Percentiles rank a stretch among this genome's conserved stretches.
Evolutionary conservation across 1,284 basidiomycete species (phyloP).

Genomic region (Boletus semigastroideus): DNA sequence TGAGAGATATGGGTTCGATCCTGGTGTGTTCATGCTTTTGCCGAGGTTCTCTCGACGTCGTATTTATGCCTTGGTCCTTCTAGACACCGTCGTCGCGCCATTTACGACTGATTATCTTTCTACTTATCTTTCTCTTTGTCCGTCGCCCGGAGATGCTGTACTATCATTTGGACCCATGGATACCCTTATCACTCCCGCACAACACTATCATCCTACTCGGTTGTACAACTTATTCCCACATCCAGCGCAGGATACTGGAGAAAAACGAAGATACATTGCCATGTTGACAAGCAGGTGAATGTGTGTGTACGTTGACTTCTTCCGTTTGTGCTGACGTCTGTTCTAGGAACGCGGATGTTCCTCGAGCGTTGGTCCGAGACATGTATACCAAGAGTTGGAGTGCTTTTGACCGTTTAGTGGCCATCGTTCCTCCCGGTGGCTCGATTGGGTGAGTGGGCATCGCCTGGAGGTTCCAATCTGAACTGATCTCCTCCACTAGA

Average conservation of each 20-base stretch:
- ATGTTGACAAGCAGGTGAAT: conserved; percentile 63
- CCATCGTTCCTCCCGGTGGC: conserved; percentile 82
- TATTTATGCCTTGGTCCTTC: not conserved
- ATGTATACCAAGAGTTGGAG: conserved; percentile 91
- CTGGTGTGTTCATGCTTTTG: conserved; percentile 44
- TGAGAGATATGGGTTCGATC: conserved; percentile 77
- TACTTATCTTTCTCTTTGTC: conserved; percentile 71
- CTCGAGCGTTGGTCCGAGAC: conserved; percentile 77
- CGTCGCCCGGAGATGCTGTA: conserved; percentile 67
- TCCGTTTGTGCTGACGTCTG: not conserved
- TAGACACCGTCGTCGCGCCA: conserved; percentile 70
- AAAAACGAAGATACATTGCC: conserved; percentile 70
- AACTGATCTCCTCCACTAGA: conserved; percentile 37
- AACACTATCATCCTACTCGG: conserved; percentile 67
- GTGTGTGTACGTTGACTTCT: not conserved
- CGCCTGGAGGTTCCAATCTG: not conserved
- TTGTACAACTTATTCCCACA: conserved; percentile 72
- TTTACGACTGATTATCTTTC: conserved; percentile 77
- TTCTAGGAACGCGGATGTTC: conserved; percentile 78
- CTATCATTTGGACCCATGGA: conserved; percentile 80
- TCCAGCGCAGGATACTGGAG: conserved; percentile 70
- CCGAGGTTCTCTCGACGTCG: not conserved
- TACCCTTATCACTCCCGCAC: conserved; percentile 66
- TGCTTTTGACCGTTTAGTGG: conserved; percentile 79
- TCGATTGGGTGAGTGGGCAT: conserved; percentile 67